Conservation (phyloP, 768 basidiomycete species). For the Phylloporus arenicola region DNA sequence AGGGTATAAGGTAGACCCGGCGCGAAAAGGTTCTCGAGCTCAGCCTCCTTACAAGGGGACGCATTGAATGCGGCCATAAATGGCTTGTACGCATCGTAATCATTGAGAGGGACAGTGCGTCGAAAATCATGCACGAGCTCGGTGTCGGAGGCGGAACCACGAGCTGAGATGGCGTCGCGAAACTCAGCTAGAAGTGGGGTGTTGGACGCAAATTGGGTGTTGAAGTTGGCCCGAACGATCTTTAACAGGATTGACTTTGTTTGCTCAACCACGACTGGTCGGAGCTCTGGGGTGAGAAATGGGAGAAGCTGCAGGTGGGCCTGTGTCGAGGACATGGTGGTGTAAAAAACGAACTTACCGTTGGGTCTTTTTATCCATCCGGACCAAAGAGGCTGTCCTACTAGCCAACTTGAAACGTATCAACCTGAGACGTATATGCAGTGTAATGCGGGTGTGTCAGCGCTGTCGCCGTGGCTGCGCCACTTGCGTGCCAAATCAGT, state of each 20-base stretch:
- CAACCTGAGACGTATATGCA: no score
- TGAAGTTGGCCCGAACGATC: conserved; percentile 1
- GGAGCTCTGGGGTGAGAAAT: neutral
- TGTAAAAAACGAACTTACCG: neutral
- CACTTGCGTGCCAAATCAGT: no score
- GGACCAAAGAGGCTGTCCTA: no score
- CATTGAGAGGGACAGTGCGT: neutral
- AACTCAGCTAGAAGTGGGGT: neutral
- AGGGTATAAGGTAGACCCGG: conserved; percentile 9
- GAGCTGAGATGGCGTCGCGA: neutral
- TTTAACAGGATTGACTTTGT: neutral
- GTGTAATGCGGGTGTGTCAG: no score
- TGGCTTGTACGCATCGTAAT: conserved; percentile 10
- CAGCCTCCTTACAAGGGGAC: conserved; percentile 3
- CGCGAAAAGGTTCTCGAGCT: conserved; percentile 10
- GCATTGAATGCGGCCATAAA: conserved; percentile 6
- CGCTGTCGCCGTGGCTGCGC: no score
- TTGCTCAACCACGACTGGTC: neutral
- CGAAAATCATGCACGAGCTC: conserved; percentile 3
- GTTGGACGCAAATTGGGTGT: conserved; percentile 2
- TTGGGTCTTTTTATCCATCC: neutral
- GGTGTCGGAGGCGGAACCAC: neutral
- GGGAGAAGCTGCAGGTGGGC: neutral
- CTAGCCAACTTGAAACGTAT: no score
- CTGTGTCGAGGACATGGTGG: neutral